Base-by-base conservation (phyloP, 2,329 filamentous ascomycete genomes). In the Colletotrichum higginsianum region DNA sequence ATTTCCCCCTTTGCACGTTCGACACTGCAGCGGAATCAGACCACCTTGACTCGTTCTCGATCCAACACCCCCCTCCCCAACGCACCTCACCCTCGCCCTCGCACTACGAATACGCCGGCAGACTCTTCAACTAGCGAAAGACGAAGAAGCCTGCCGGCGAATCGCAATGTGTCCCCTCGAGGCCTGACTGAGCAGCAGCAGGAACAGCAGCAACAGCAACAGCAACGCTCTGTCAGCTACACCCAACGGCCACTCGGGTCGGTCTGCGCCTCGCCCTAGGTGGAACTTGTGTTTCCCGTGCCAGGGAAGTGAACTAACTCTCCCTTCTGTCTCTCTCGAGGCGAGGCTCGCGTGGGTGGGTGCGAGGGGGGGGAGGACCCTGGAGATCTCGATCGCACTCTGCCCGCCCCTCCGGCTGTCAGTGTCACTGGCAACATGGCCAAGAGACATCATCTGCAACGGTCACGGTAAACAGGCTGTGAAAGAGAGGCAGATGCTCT, bases 1-100 rank as follows among this genome's bases (percentile, higher is more conserved):
- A 21, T 64, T 49, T 38, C 11, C 35, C 9, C 35, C 50, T 62
- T 53, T 58, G 55, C 64, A 50, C 68, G 58, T 71, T 71, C 68
- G 64, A 71, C 64, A 18, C 50, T 63, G 68, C 68, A 67, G 23
- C 23, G 21, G 35, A 63, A 71, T 71, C 68, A 71, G 68, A 50
- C 68, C 68, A 71, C 44, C 60, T 67, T 58, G n/a, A n/a, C 55
- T 60, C 30, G 16, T 40, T 57, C 50, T 47, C 67, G 61, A 65
- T 42, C 61, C 53, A 60, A 49, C 50, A 53, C 55, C 35, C 46
- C 65, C 38, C 26, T 46, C 18, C 40, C 40, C 18, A 21, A 61
- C 38, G 38, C 26, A 26, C 49, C 49, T 13, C 30, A 13, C 23
- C 26, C 30, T 15, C 50, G 23, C 23, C 26, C 30, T 15, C 50